Base-by-base conservation (phyloP, 768 basidiomycete species). In the Strobilomyces confusus region DNA sequence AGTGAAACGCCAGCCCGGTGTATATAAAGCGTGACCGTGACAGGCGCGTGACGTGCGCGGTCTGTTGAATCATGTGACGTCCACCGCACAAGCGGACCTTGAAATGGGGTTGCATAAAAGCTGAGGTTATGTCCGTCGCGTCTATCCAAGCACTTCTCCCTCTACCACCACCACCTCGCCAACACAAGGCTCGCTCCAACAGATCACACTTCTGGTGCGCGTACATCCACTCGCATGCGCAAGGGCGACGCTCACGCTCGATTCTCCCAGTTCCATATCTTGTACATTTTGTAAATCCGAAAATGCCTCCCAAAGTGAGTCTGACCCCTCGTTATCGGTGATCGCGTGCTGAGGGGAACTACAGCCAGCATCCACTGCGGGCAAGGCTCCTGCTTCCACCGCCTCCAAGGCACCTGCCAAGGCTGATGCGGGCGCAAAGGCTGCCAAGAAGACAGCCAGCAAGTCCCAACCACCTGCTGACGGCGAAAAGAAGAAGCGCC, bases 401-500 rank as follows among this genome's bases (percentile, higher is more conserved):
- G 80, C 80, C 26, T 79, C 74, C 67, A 83, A 83, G 71, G 81
- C 82, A 55, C 81, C 83, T 53, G 79, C 74, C 41, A 75, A 74
- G 64, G 57, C 64, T 29, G 69, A 67, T 52, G 55, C 68, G 12
- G 75, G 77, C 58, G 71, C 72, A 41, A 76, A 84, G 71, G 78
- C 81, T 22, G 79, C 80, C 1, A 81, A 81, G 73, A 80, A 82
- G 69, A 80, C 83, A 1, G 78, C 83, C 14, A 78, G 79, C 72
- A 84, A 84, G 72, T 59, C 75, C 33, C 69, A 75, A 19, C 62
- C 75, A 12, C 64, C 80, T 40, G 80, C 72, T 43, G 82, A 79
- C 47, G 82, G 78, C 48, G 86, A 87, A 68, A 87, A 87, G 80
- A 88, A 88, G 82, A 86, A 86, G 77, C 80, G 85, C 69, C 81